Conservation (phyloP, 805 yeast species). For the Wickerhamiella shivajii region DNA sequence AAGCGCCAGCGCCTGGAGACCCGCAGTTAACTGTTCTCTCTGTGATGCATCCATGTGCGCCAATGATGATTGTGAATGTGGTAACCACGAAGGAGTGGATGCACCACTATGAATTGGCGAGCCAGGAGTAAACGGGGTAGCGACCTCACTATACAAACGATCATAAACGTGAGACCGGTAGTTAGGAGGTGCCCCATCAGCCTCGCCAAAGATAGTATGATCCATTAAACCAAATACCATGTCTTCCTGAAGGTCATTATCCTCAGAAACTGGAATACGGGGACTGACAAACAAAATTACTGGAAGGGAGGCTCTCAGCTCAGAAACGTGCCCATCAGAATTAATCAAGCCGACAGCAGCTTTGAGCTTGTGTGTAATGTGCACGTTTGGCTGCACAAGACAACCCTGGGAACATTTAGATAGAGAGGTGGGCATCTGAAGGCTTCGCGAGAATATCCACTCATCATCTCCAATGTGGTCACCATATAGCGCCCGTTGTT, state of each 20-base stretch:
- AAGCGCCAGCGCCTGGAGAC: conserved; percentile 26
- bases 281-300: conserved; percentile 65
- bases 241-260: conserved; percentile 15
- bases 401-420: conserved; percentile 79
- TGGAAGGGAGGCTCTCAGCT: conserved; percentile 81
- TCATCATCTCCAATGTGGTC: conserved; percentile 32
- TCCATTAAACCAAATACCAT: conserved; percentile 5
- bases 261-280: conserved; percentile 56
- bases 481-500: conserved; percentile 20
- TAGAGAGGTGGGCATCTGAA: conserved; percentile 59
- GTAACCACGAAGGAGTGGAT: conserved; percentile 24
- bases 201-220: conserved; percentile 13
- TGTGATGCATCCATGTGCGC: conserved; percentile 21
- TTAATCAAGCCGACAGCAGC: conserved; percentile 66
- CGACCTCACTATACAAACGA: conserved; percentile 53
- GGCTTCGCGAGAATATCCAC: conserved; percentile 57
- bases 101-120: conserved; percentile 22
- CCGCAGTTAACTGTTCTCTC: conserved; percentile 27
- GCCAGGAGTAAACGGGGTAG: conserved; percentile 28
- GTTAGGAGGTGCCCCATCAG: conserved; percentile 58
- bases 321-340: conserved; percentile 87
- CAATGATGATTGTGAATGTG: conserved; percentile 14
- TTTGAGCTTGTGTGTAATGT: conserved; percentile 78
- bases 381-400: conserved; percentile 49
- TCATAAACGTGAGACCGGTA: conserved; percentile 75